Evolutionary conservation across 2,329 filamentous ascomycete genomes (phyloP), one percentile per base, ranked within the genome.

Genomic region (Aspergillus proliferans): DNA sequence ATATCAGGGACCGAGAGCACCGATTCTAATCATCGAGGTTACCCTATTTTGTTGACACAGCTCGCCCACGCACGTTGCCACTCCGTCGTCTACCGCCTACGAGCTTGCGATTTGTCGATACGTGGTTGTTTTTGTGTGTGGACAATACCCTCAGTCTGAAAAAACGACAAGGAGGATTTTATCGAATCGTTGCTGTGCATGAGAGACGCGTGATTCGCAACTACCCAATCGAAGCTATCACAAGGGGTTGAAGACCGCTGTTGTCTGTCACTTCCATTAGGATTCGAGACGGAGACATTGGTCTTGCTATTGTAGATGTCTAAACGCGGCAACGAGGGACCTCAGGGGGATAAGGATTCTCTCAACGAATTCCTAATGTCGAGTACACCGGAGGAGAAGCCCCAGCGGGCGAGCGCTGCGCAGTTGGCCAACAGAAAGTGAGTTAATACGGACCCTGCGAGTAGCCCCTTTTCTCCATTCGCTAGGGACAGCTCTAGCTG

Each of bases 391-490:
- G 70, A 69, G 43, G 76, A 78, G 2, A 67, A 69, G 56, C 71
- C 73, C 22, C 70, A 73, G 57, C 71, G 71, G 64, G 77, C 78
- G 30, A 80, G 76, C 24, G 77, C 77, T 36, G 76, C 77, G 36
- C 77, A 80, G 64, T 45, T 80, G 65, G 77, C 78, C 28, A 67
- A 64, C 51, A 73, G 78, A 68, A 80, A 75, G 78, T 80, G 69
- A 73, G 78, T 79, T 43, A 53, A 53, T 54, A 48, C 45, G 57
- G 52, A 47, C 52, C 10, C 10, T 18, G 7, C 34, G 15, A 36
- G 34, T n/a, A 36, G 15, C 6, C 34, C 34, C 26, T 30, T 30
- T 30, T 5, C 24, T 10, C 10, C 26, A 30, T 30, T 30, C 9
- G 10, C 7, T 30, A 30, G 26, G 26, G 26, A 12, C 4, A 12